phyloP scores from a whole-genome alignment of 441 rosid species.

The Dalechampia spathulata region DNA sequence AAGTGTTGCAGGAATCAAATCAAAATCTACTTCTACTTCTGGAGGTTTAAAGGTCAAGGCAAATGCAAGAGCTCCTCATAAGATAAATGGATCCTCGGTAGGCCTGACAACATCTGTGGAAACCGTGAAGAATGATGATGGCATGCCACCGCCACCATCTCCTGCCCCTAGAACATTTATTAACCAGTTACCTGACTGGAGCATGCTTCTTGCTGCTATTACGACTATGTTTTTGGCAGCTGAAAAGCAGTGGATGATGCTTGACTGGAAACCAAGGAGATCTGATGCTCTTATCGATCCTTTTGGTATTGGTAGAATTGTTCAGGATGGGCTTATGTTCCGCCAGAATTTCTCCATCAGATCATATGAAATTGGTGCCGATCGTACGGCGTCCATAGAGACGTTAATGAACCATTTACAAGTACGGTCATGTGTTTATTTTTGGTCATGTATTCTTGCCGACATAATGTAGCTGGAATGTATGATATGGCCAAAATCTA shows the following conservation, averaged over 20 bases:
- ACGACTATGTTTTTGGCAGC: conserved; percentile 96
- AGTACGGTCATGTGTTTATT: conserved; percentile 27
- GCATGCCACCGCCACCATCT: conserved; percentile 33
- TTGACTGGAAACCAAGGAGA: conserved; percentile 91
- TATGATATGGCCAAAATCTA: too few relatives aligned
- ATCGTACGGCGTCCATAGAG: conserved; percentile 95
- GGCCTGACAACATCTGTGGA: conserved; percentile 37
- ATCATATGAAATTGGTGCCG: conserved; percentile 98
- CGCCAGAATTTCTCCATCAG: conserved; percentile 88
- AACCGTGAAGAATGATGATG: conserved; percentile 42
- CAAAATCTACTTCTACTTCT: conserved; percentile 37
- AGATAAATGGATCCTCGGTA: conserved; percentile 67
- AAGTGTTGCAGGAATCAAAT: conserved; percentile 39
- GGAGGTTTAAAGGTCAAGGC: conserved; percentile 74
- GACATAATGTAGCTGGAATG: neutral
- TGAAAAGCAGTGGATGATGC: conserved; percentile 99
- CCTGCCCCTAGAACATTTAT: conserved; percentile 92
- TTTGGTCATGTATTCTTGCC: neutral
- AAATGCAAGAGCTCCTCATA: conserved; percentile 83
- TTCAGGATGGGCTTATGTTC: conserved; percentile 80
- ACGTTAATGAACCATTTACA: conserved; percentile 98
- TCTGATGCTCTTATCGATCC: conserved; percentile 80
- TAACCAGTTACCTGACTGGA: conserved; percentile 96
- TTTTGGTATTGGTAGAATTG: conserved; percentile 75
- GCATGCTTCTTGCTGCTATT: conserved; percentile 98